Base-by-base conservation (phyloP, 495 filamentous ascomycete species). In the Xanthoparmelia taractica region DNA sequence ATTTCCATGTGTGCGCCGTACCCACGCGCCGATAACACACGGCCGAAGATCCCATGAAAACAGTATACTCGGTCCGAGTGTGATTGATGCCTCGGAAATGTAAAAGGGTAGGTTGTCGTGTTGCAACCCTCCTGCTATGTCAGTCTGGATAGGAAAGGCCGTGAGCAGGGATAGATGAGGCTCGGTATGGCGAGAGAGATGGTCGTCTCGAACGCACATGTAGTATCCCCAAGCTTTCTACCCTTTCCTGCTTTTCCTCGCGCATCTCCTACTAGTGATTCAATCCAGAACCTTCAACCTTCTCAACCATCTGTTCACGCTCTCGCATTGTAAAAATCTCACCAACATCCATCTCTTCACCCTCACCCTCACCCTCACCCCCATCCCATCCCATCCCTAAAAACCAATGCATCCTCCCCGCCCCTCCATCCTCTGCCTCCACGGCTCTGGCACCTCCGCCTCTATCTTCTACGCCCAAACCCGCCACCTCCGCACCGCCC, bases 381-480 rank as follows among this genome's bases (percentile, higher is more conserved):
- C n/a, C n/a, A n/a, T n/a, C n/a, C n/a, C n/a, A n/a, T n/a, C n/a
- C n/a, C n/a, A n/a, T n/a, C n/a, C 37, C 37, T 15, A 10, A 36
- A 36, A 36, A 36, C n/a, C n/a, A n/a, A 41, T 41, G 40, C 15
- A 13, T 17, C 13, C 40, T 17, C 1, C 40, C 13, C 40, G 17
- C 45, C 65, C 65, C 20, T 48, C 56, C 12, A 64, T 67, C 38
- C 45, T 67, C 62, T 67, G 65, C 62, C 40, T 41, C 40, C 40
- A 41, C 40, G 40, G 40, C 40, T 41, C 40, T 17, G 40, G 65
- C 38, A 60, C 61, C 48, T 57, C 48, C 33, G 50, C 52, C 61
- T 25, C 47, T 8, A 63, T 63, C 52, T 63, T 63, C 61, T 38
- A 25, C 20, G 57, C 57, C 61, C 78, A 57, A 74, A 67, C 1